Conservation (phyloP, 2,329 filamentous ascomycete genomes). For the Aspergillus melleus region DNA sequence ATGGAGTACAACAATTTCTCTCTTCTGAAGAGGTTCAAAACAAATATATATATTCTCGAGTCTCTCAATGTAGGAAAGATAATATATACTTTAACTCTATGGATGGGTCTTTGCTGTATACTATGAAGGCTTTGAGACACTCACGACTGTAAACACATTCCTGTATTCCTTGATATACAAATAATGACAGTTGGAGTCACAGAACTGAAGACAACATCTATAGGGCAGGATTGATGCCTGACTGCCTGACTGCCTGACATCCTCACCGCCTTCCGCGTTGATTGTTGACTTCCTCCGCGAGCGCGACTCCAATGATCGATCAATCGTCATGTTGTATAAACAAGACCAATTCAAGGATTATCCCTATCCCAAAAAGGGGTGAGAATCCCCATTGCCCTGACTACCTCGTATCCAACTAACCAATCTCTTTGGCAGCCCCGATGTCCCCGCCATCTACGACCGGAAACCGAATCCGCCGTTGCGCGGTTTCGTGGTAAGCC, state of each 20-base stretch:
- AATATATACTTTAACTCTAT: too few species aligned
- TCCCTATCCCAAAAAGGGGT: neutral
- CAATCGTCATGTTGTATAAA: neutral
- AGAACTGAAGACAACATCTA: too few species aligned
- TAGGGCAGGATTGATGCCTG: neutral
- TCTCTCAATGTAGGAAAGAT: too few species aligned
- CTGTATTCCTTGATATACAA: too few species aligned
- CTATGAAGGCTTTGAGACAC: too few species aligned
- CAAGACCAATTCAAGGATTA: slow-evolving; percentile 2
- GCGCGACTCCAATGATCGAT: neutral
- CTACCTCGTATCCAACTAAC: neutral
- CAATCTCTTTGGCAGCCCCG: neutral
- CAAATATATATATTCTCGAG: too few species aligned
- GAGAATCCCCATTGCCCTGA: neutral
- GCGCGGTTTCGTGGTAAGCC: slow-evolving; percentile 5
- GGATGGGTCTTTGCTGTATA: too few species aligned
- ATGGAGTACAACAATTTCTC: too few species aligned
- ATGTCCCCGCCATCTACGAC: slow-evolving; percentile 7
- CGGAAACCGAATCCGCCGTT: slow-evolving; percentile 11
- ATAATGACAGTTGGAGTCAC: too few species aligned
- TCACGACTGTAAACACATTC: too few species aligned
- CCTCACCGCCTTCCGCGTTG: neutral
- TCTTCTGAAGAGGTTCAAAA: too few species aligned
- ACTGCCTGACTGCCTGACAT: neutral
- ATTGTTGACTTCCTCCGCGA: neutral